A percentile compares a stretch with the other conserved stretches of the same genome.
Conservation (phyloP, 805 yeast genomes). For the Candida rishiriensis region DNA sequence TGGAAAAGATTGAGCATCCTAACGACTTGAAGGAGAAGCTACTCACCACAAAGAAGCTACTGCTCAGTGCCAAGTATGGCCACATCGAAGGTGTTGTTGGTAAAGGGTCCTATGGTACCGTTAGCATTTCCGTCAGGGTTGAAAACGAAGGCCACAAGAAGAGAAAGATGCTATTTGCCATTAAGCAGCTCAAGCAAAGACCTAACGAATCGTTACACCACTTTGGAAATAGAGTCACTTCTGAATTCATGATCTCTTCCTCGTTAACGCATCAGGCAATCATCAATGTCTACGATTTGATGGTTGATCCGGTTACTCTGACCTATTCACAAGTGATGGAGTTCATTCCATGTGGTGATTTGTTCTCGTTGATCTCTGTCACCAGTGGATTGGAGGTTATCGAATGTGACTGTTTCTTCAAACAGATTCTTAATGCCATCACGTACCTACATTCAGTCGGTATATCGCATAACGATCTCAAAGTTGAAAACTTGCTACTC, state of each 20-base stretch:
- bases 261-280: slow-evolving; percentile 73
- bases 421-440: slow-evolving; percentile 79
- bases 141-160: slow-evolving; percentile 34
- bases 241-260: slow-evolving; percentile 86
- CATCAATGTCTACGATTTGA: slow-evolving; percentile 71
- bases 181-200: slow-evolving; percentile 67
- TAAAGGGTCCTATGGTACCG: slow-evolving; percentile 45
- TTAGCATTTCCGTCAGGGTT: slow-evolving; percentile 38
- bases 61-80: slow-evolving; percentile 45
- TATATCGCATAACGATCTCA: slow-evolving; percentile 89
- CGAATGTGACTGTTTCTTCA: slow-evolving; percentile 87
- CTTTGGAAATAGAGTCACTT: slow-evolving; percentile 70
- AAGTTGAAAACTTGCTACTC: slow-evolving; percentile 79
- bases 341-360: slow-evolving; percentile 85
- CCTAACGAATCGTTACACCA: slow-evolving; percentile 51
- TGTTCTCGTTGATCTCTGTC: slow-evolving; percentile 54
- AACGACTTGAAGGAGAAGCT: slow-evolving; percentile 30
- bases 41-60: slow-evolving; percentile 27
- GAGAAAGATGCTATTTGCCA: slow-evolving; percentile 55
- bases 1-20: slow-evolving; percentile 42
- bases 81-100: slow-evolving; percentile 46
- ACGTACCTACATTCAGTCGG: slow-evolving; percentile 87
- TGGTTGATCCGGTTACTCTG: slow-evolving; percentile 67
- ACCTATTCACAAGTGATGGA: slow-evolving; percentile 91
- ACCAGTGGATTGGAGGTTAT: slow-evolving; percentile 48